Evolutionary conservation across 148 eudicot genomes (phyloP).

Genomic region (Camellia sinensis): DNA sequence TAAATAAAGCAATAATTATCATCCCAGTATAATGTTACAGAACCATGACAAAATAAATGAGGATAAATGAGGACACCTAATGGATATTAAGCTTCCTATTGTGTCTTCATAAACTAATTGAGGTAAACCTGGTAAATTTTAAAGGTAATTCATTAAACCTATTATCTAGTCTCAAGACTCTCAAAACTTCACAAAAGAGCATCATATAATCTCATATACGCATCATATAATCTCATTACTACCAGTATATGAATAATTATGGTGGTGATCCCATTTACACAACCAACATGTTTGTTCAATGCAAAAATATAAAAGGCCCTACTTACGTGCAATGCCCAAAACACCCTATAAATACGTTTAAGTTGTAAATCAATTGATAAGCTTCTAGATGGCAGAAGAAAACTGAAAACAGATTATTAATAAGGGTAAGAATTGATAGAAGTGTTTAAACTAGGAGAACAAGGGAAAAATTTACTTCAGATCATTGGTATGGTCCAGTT

Average conservation of each 20-base stretch:
- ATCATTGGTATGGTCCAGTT: slow-evolving; percentile 42
- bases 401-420: neutral
- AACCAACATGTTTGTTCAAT: neutral
- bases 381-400: neutral
- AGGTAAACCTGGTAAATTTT: neutral
- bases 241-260: neutral
- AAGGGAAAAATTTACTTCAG: slow-evolving; percentile 31
- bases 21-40: too few species aligned
- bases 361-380: neutral
- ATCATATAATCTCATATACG: neutral
- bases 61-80: too few species aligned
- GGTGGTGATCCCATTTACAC: neutral
- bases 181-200: neutral
- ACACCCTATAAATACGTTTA: neutral
- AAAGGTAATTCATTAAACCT: neutral
- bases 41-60: too few species aligned
- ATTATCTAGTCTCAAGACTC: neutral
- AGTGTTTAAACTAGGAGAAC: neutral
- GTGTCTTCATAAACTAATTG: neutral
- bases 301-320: too few species aligned
- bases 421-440: neutral
- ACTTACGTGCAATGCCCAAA: neutral
- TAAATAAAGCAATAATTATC: too few species aligned
- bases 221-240: neutral
- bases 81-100: neutral